Base-by-base conservation (phyloP, 306 rosid species). In the Dicorynia guianensis region DNA sequence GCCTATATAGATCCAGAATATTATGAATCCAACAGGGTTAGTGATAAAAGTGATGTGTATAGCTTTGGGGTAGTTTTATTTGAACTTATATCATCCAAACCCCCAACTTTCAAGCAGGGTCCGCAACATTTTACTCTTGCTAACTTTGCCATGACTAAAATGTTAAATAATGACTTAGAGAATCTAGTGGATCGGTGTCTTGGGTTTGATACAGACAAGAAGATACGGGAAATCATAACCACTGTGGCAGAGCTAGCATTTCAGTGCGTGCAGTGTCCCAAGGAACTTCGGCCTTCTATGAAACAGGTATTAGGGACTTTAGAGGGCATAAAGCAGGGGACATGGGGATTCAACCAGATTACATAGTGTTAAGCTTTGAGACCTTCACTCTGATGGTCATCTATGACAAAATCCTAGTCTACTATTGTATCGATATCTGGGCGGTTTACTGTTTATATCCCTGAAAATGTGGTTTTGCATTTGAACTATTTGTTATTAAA, bases 1-100 rank as follows among this genome's bases (percentile, higher is more conserved):
- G 91, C 89, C 14, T 89, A 91, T 15, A 89, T 91, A 11, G 97
- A 91, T 75, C 94, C 97, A 0, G 92, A 89, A 3, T 89, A 89
- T 57, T 81, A 58, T 11, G 64, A 75, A 48, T 81, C 88, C 47
- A 78, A 85, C 40, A 89, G 80, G 67, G 89, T 91, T 0, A 84
- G 89, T 17, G 80, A 76, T 10, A 91, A 77, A 71, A 91, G 92
- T 53, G 97, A 91, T 52, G 92, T 91, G 3, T 90, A 71, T 62
- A 88, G 93, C 83, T 88, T 86, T 3, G 96, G 96, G 0, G 96
- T 90, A 67, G 87, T 91, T 8, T 57, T 91, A 71, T 49, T 88
- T 36, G 88, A 85, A 50, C 92, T 89, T 19, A 75, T 89, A 34
- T 87, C 97, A 17, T 91, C 97, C 11, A 72, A 66, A 72, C 88